Evolutionary conservation across 352 stramenopile species (phyloP), one percentile per base, ranked within the genome.

Genomic region (Phytophthora meadii): DNA sequence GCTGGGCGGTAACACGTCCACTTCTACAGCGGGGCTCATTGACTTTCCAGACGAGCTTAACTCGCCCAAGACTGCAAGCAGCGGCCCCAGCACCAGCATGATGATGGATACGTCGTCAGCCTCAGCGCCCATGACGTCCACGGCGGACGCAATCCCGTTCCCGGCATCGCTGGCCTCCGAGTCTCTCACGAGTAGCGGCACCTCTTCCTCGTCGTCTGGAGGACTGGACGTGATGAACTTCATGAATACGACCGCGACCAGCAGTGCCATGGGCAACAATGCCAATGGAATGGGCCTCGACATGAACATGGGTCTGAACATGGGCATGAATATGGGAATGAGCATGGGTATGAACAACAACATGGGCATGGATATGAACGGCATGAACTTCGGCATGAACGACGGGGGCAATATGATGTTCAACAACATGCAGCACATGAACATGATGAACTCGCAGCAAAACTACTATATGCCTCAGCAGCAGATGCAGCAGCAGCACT

Each of bases 1-100:
- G 63, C 52, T 89, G 14, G 62, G 57, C 12, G 50, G 68, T 19
- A 61, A 52, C 34, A 55, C 69, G 6, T 51, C 54, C 11, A 49
- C 60, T 5, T 58, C 70, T 5, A 76, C 76, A 4, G 54, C 71
- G 3, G 87, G 79, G 4, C 87, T 94, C 61, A 94, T 95, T 34
- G 88, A 94, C 53, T 94, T 95, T 58, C 88, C 88, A 0, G 88
- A 93, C 34, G 88, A 95, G 49, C 75, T 95, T n/a, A 92, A 95
- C 51, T 92, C 87, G 40, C 82, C 87, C 25, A 86, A 59, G 11
- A 70, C 37, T 7, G 44, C 59, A 22, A 65, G 32, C 27, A 61
- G 54, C 25, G 42, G 50, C 14, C 40, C 42, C 39, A 58, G 49
- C 40, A 69, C 56, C 52, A 65, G 61, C 51, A 65, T 62, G 47